Conservation (phyloP, 73 alveolate species). For the Breviolum minutum region DNA sequence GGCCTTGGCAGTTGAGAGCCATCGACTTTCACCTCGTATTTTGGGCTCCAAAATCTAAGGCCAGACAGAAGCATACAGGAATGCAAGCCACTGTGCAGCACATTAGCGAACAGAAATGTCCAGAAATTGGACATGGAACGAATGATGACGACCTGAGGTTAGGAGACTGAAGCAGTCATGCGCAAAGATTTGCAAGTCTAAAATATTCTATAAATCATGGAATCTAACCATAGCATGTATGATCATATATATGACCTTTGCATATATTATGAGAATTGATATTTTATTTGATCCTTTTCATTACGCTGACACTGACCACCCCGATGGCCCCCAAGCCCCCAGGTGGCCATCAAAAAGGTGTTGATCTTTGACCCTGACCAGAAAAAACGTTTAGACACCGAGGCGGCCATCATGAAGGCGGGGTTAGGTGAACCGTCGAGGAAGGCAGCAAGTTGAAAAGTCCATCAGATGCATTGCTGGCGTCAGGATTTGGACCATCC, state of each 20-base stretch:
- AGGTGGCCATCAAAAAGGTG: conserved; percentile 15
- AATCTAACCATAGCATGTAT: too few species aligned
- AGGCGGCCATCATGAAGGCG: conserved; percentile 7
- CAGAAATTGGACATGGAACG: neutral
- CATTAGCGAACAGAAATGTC: neutral
- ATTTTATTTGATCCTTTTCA: neutral
- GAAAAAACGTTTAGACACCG: neutral
- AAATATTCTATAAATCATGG: too few species aligned
- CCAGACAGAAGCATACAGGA: conserved; percentile 1
- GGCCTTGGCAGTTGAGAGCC: neutral
- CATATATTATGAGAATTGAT: neutral
- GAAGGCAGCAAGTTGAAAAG: neutral
- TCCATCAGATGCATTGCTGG: neutral
- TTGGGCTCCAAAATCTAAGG: neutral
- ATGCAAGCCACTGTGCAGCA: neutral
- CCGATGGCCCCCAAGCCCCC: neutral
- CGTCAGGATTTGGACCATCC: conserved; percentile 67
- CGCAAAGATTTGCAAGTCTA: too few species aligned
- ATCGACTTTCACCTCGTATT: neutral
- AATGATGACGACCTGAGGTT: neutral
- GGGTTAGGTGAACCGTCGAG: neutral
- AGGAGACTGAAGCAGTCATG: neutral
- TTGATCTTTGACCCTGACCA: conserved; percentile 1
- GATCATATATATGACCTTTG: neutral
- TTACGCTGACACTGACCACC: too few species aligned